A percentile compares a stretch with the other conserved stretches of the same genome.
These are phyloP conservation scores for Austroboletus rostrupii DNA, from an alignment of 1,284 basidiomycete species.

Conservation along the genomic window DNA sequence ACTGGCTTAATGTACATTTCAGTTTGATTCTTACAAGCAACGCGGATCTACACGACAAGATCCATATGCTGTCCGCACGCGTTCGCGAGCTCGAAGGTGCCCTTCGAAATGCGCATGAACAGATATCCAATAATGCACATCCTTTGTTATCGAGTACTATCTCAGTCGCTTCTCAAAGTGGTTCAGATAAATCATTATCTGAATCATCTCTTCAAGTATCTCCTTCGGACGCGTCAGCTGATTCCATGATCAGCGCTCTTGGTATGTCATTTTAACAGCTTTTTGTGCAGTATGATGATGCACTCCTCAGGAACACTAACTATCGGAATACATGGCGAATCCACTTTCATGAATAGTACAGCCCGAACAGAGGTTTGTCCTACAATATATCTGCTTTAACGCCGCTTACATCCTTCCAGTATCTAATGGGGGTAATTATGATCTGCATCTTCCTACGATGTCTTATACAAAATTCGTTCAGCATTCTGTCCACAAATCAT, in stretches of 20 bases:
- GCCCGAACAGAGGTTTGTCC: conserved; percentile 57
- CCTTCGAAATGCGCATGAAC: conserved; percentile 44
- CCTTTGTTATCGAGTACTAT: conserved; percentile 36
- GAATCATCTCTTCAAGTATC: not conserved
- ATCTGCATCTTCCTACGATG: conserved; percentile 1
- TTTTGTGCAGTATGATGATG: not conserved
- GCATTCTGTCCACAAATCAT: conserved; percentile 19
- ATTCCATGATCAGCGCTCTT: conserved; percentile 52
- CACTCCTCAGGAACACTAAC: conserved; percentile 50
- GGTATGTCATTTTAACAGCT: conserved; percentile 34
- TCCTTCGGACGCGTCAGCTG: too few relatives aligned
- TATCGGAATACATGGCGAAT: conserved; percentile 50
- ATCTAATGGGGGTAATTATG: conserved; percentile 44
- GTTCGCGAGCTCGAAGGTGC: conserved; percentile 58
- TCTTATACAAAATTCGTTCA: conserved; percentile 3
- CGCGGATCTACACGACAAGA: conserved; percentile 61
- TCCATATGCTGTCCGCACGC: conserved; percentile 50
- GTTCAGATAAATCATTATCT: conserved; percentile 2
- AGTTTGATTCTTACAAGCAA: conserved; percentile 62
- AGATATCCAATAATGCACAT: conserved; percentile 45
- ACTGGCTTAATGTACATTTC: not conserved
- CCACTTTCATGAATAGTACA: conserved; percentile 59
- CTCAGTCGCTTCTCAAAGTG: conserved; percentile 22
- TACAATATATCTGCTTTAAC: not conserved
- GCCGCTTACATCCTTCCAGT: conserved; percentile 31